These are phyloP conservation scores for Linum usitatissimum DNA, from an alignment of 345 rosid species.

Conservation along the genomic window DNA sequence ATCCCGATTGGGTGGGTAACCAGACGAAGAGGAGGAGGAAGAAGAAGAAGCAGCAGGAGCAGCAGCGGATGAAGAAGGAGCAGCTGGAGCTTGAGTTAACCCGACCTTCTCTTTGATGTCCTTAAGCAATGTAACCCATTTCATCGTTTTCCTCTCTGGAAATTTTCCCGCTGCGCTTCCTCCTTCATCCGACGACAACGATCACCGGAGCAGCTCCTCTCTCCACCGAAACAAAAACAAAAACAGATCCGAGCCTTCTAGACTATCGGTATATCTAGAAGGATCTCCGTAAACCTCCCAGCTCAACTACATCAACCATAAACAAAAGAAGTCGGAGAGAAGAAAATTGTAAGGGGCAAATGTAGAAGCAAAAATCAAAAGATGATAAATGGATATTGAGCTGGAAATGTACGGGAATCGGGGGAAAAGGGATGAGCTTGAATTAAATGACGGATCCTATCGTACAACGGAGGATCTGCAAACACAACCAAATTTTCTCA, in stretches of 20 bases:
- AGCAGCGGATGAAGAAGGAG: conserved; percentile 25
- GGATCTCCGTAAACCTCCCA: conserved; percentile 20
- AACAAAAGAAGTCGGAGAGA: background rate
- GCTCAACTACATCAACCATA: conserved; percentile 8
- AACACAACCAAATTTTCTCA: background rate
- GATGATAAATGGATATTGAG: background rate
- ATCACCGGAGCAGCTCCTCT: background rate
- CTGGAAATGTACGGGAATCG: background rate
- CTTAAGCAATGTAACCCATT: conserved; percentile 97
- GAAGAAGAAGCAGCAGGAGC: conserved; percentile 44
- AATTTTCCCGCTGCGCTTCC: conserved; percentile 19
- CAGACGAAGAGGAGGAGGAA: conserved; percentile 30
- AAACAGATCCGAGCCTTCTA: conserved; percentile 4
- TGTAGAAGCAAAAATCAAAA: conserved; percentile 3
- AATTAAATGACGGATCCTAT: background rate
- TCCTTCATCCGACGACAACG: conserved; percentile 33
- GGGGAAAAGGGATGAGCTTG: background rate
- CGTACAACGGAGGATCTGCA: background rate
- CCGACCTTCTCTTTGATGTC: conserved; percentile 98
- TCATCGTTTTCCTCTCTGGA: conserved; percentile 59
- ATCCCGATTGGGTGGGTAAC: conserved; percentile 20
- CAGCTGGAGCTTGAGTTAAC: conserved; percentile 60
- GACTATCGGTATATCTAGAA: conserved; percentile 24
- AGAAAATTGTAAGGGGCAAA: conserved; percentile 6
- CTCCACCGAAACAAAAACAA: background rate